Percentiles rank a stretch among this genome's conserved stretches.
Evolutionary conservation across 1,284 basidiomycete genomes (phyloP).

Genomic region (Fistulina hepatica): DNA sequence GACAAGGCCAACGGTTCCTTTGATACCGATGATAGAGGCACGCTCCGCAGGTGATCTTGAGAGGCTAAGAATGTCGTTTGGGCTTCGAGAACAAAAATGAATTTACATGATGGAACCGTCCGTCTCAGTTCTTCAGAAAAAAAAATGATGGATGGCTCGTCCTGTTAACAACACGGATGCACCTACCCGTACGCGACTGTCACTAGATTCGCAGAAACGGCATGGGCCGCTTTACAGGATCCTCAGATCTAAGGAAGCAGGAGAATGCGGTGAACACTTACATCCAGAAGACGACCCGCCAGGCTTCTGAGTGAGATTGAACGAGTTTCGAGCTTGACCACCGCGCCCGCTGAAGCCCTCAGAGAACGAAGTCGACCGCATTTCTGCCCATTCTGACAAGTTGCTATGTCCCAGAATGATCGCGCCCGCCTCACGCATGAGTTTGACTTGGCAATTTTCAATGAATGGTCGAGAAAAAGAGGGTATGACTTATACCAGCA

Average conservation of each 20-base stretch:
- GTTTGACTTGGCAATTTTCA: neutral
- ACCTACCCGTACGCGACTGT: slow-evolving; percentile 38
- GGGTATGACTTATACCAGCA: slow-evolving; percentile 9
- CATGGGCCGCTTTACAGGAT: slow-evolving; percentile 26
- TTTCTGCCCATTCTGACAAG: slow-evolving; percentile 41
- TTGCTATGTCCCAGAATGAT: slow-evolving; percentile 43
- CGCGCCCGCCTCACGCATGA: slow-evolving; percentile 34
- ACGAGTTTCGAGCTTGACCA: slow-evolving; percentile 37
- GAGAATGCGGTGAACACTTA: neutral
- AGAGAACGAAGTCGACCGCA: slow-evolving; percentile 28
- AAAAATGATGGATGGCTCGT: too few relatives aligned
- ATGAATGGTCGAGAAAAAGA: slow-evolving; percentile 2
- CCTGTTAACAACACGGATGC: too few relatives aligned
- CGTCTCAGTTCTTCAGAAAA: too few relatives aligned
- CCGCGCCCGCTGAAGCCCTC: slow-evolving; percentile 25
- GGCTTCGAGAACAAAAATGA: too few relatives aligned
- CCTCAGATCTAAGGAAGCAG: neutral
- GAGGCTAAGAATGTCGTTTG: too few relatives aligned
- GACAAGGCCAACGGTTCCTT: slow-evolving; percentile 41
- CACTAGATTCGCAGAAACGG: slow-evolving; percentile 37
- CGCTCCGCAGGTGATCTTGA: slow-evolving; percentile 28
- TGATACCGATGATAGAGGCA: slow-evolving; percentile 41
- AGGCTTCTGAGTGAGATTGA: slow-evolving; percentile 38
- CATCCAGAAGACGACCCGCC: slow-evolving; percentile 42
- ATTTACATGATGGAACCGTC: slow-evolving; percentile 41